Percentiles rank a stretch among this genome's conserved stretches.
Conservation (phyloP, 805 yeast genomes). For the Yarrowia sp. region DNA sequence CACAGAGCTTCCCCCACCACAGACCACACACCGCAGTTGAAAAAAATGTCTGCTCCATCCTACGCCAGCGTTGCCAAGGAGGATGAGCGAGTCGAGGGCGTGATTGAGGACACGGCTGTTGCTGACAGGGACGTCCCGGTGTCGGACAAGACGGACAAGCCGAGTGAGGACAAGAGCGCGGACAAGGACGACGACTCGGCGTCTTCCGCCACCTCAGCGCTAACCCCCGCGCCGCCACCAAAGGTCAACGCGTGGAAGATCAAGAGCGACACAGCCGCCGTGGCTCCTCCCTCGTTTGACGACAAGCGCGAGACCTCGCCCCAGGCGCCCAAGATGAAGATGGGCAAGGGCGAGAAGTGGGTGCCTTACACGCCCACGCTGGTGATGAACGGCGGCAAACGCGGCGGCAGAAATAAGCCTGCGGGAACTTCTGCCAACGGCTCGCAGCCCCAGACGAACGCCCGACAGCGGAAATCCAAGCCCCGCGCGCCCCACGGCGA, state of each 20-base stretch:
- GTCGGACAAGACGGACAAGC: not conserved
- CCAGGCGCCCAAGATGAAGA: slow-evolving; percentile 23
- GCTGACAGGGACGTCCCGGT: slow-evolving; percentile 16
- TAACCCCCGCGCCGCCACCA: slow-evolving; percentile 69
- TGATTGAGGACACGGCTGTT: no score
- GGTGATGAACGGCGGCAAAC: slow-evolving; percentile 40
- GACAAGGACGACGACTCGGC: slow-evolving; percentile 34
- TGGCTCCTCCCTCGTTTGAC: slow-evolving; percentile 25
- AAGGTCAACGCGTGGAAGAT: slow-evolving; percentile 60
- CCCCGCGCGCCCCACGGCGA: slow-evolving; percentile 24
- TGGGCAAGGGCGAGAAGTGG: slow-evolving; percentile 62
- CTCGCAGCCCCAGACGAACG: no score
- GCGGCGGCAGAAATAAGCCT: slow-evolving; percentile 12
- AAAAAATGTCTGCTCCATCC: slow-evolving; percentile 29
- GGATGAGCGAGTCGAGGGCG: slow-evolving; percentile 30
- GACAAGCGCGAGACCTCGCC: slow-evolving; percentile 14
- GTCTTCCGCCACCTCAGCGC: slow-evolving; percentile 31
- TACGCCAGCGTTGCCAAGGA: slow-evolving; percentile 37
- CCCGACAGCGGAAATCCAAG: slow-evolving; percentile 1
- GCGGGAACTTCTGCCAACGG: no score
- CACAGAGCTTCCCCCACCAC: no score
- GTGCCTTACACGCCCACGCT: slow-evolving; percentile 64
- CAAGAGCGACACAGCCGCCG: slow-evolving; percentile 29
- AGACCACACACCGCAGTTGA: no score
- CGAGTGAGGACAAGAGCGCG: slow-evolving; percentile 27